These are phyloP conservation scores for Pythium folliculosum DNA, from an alignment of 352 stramenopile species.

Conservation along the genomic window DNA sequence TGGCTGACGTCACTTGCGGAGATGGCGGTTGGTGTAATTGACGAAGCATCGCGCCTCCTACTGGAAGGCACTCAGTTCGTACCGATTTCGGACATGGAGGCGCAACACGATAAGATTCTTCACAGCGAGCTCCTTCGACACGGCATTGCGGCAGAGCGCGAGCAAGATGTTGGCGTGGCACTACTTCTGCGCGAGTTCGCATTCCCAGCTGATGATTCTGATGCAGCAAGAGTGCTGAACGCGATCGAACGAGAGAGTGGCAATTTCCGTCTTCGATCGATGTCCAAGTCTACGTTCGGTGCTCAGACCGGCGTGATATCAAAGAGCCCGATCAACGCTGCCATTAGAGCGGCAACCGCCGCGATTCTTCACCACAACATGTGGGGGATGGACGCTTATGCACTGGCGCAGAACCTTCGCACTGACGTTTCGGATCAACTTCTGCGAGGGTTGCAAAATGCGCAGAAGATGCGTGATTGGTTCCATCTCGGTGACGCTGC, in stretches of 20 bases:
- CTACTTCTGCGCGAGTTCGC: slow-evolving; percentile 65
- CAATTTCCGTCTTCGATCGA: not conserved
- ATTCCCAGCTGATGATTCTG: slow-evolving; percentile 36
- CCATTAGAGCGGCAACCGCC: slow-evolving; percentile 69
- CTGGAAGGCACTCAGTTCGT: slow-evolving; percentile 49
- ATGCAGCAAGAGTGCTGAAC: slow-evolving; percentile 27
- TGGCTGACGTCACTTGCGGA: slow-evolving; percentile 65
- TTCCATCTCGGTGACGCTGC: slow-evolving; percentile 82
- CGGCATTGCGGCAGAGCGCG: slow-evolving; percentile 44
- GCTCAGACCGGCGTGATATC: slow-evolving; percentile 1
- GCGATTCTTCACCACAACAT: slow-evolving; percentile 88
- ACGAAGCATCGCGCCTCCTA: slow-evolving; percentile 55
- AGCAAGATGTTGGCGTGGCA: slow-evolving; percentile 60
- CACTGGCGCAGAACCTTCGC: slow-evolving; percentile 58
- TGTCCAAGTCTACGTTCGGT: slow-evolving; percentile 1
- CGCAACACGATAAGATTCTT: slow-evolving; percentile 52
- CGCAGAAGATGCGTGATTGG: slow-evolving; percentile 87
- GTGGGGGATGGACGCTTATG: slow-evolving; percentile 84
- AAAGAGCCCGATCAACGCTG: slow-evolving; percentile 43
- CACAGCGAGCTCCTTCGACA: slow-evolving; percentile 73
- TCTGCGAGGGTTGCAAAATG: slow-evolving; percentile 76
- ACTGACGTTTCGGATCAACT: slow-evolving; percentile 68
- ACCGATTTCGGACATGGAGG: slow-evolving; percentile 51
- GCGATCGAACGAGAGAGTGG: slow-evolving; percentile 21
- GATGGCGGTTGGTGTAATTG: slow-evolving; percentile 44